Percentiles rank a stretch among this genome's conserved stretches.
phyloP scores from a whole-genome alignment of 1,139 yeast species.

The Kodamaea suecica region DNA sequence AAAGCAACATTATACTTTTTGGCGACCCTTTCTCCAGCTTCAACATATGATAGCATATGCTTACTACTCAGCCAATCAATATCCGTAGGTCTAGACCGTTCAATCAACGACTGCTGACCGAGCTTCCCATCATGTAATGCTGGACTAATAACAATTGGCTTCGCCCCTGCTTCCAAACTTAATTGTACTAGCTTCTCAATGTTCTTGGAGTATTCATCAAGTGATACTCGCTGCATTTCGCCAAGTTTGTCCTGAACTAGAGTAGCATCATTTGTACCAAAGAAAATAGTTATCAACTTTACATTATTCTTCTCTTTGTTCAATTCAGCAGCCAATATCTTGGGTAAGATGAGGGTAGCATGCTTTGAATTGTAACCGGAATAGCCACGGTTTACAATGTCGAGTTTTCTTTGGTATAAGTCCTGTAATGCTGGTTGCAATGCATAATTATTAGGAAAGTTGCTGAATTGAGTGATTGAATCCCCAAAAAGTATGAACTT shows the following conservation, averaged over 20 bases:
- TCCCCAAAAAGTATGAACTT: conserved; percentile 66
- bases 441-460: conserved; percentile 38
- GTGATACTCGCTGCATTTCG: conserved; percentile 51
- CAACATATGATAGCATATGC: conserved; percentile 46
- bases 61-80: conserved; percentile 20
- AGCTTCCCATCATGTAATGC: conserved; percentile 47
- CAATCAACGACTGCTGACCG: background rate
- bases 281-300: conserved; percentile 53
- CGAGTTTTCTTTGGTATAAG: conserved; percentile 50
- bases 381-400: conserved; percentile 58
- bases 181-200: conserved; percentile 37
- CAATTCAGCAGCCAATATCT: conserved; percentile 43
- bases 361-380: conserved; percentile 61
- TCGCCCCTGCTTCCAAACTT: conserved; percentile 40
- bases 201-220: conserved; percentile 49
- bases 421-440: conserved; percentile 52
- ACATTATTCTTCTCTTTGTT: conserved; percentile 24
- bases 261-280: conserved; percentile 75
- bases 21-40: conserved; percentile 49
- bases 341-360: conserved; percentile 45
- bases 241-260: conserved; percentile 20
- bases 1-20: conserved; percentile 44
- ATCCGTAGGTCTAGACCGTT: conserved; percentile 9
- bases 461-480: conserved; percentile 60
- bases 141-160: conserved; percentile 60